Evolutionary conservation across 2,329 filamentous ascomycete species (phyloP).

Genomic region (Sarocladium oryzae): DNA sequence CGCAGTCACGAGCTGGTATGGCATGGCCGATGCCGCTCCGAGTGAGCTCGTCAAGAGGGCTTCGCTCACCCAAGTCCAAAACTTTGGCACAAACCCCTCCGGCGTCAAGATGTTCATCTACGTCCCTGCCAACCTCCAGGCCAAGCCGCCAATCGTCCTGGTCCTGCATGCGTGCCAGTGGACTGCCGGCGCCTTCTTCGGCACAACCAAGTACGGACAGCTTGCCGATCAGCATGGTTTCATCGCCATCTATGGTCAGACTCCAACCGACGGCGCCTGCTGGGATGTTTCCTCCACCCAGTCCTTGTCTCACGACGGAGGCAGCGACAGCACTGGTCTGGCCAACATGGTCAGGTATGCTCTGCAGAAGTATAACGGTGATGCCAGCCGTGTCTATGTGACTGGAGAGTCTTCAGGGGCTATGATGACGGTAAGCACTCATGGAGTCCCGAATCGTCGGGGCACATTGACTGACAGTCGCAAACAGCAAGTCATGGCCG

Average conservation of each 20-base stretch:
- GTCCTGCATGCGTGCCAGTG: conserved; percentile 50
- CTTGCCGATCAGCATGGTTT: conserved; percentile 35
- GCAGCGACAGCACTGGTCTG: conserved; percentile 49
- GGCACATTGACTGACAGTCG: not conserved
- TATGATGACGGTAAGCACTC: conserved; percentile 42
- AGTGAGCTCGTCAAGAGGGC: conserved; percentile 2
- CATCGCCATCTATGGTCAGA: conserved; percentile 49
- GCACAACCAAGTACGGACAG: conserved; percentile 39
- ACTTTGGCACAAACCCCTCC: conserved; percentile 13
- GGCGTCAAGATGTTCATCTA: conserved; percentile 20
- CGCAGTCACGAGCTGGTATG: conserved; percentile 53
- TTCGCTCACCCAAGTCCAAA: conserved; percentile 9
- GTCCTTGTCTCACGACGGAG: conserved; percentile 48
- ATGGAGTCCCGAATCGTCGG: not conserved
- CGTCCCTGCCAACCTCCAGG: conserved; percentile 21
- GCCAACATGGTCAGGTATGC: conserved; percentile 54
- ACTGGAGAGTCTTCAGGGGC: conserved; percentile 42
- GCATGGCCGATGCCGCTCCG: conserved; percentile 16
- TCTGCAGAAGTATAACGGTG: conserved; percentile 43
- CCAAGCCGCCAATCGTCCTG: conserved; percentile 41
- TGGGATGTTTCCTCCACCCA: conserved; percentile 50
- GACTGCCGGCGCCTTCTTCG: conserved; percentile 41
- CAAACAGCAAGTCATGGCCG: conserved; percentile 35
- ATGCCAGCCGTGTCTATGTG: conserved; percentile 45
- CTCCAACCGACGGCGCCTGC: conserved; percentile 44